Base-by-base conservation (phyloP, 1,284 basidiomycete species). In the Fomitopsis palustris region DNA sequence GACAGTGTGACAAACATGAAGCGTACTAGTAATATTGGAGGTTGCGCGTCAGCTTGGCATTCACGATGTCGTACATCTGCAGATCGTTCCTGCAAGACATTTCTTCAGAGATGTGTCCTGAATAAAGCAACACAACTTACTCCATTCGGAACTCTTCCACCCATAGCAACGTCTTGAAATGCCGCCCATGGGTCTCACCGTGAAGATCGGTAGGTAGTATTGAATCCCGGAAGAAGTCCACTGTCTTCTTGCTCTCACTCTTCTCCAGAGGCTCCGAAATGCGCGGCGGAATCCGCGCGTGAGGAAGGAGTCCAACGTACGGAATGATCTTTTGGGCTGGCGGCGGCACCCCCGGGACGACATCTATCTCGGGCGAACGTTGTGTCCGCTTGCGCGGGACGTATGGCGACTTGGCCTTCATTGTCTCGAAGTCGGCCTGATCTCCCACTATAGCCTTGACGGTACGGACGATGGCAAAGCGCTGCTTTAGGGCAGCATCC, bases 81-180 rank as follows among this genome's bases (percentile, higher is more conserved):
- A 87, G 64, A 65, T 87, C 85, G 19, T 72, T 74, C 42, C 83
- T 84, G 56, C 14, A 53, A 55, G 16, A 16, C 49, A 23, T 29
- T 19, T 14, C 38, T 21, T n/a, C n/a, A n/a, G n/a, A n/a, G n/a
- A n/a, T n/a, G n/a, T n/a, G n/a, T n/a, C n/a, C n/a, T n/a, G n/a
- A n/a, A n/a, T n/a, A n/a, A n/a, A n/a, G n/a, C 31, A 33, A 33
- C 35, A 14, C 12, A 37, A 77, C 82, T 54, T 65, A 87, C 86
- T 81, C 79, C 74, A 81, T 81, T 21, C 80, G 77, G 57, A 72
- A 70, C 60, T 88, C 86, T 63, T 88, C 85, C 1, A 79, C 70
- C 82, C 84, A 85, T 4, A 88, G 62, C 2, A 87, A 53, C 12
- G 53, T 54, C 10, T 53, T 55, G 55, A 63, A 64, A 25, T 55